Evolutionary conservation across 768 basidiomycete genomes (phyloP).

Genomic region (Hydnum rufescens): DNA sequence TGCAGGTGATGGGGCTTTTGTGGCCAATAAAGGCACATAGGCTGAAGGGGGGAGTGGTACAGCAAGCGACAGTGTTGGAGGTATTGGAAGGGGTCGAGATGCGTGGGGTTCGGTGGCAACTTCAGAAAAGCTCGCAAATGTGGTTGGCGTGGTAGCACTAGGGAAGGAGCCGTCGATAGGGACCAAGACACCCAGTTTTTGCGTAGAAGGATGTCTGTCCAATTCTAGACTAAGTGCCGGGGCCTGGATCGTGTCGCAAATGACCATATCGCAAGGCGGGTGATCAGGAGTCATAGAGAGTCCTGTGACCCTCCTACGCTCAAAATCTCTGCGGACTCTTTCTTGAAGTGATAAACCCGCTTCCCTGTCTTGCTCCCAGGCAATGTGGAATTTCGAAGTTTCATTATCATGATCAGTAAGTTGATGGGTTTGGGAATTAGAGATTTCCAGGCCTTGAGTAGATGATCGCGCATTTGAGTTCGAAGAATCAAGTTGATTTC

Average conservation of each 20-base stretch:
- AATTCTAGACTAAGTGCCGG: constrained; percentile 18
- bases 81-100: too few relatives aligned
- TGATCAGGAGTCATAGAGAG: background rate
- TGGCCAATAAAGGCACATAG: too few relatives aligned
- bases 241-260: constrained; percentile 2
- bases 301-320: constrained; percentile 12
- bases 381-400: constrained; percentile 15
- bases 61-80: too few relatives aligned
- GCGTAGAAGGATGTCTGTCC: background rate
- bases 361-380: constrained; percentile 27
- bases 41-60: too few relatives aligned
- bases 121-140: background rate
- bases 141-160: background rate
- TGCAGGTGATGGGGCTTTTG: too few relatives aligned
- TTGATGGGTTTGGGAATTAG: constrained; percentile 14
- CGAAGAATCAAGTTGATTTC: constrained; percentile 54
- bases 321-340: constrained; percentile 18
- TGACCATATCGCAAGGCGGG: background rate
- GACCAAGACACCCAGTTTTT: background rate
- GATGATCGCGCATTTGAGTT: constrained; percentile 46
- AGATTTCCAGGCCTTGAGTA: constrained; percentile 14
- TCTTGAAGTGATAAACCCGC: constrained; percentile 26
- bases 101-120: too few relatives aligned
- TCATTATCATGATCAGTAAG: constrained; percentile 1
- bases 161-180: background rate